Conservation (phyloP, 192 early-diverging fungal species). For the Gonapodya prolifera region DNA sequence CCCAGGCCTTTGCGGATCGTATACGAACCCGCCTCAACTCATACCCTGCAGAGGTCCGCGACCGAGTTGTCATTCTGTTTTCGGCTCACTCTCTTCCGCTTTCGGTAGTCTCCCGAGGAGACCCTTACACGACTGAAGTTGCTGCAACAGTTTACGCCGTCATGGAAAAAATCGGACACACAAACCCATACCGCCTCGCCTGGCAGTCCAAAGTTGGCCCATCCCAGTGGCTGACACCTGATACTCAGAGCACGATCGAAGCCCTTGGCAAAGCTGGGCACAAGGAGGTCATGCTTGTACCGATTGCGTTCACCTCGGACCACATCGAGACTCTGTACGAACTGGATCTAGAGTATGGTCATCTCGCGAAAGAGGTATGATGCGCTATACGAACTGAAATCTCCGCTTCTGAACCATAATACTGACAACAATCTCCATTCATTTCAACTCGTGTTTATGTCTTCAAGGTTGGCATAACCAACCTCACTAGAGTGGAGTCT, state of each 20-base stretch:
- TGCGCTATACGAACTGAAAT: no score
- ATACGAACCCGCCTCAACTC: slow-evolving; percentile 55
- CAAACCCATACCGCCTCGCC: slow-evolving; percentile 74
- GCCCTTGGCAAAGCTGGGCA: slow-evolving; percentile 62
- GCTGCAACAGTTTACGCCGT: slow-evolving; percentile 72
- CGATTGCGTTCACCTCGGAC: slow-evolving; percentile 92
- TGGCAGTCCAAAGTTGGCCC: slow-evolving; percentile 97
- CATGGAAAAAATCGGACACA: slow-evolving; percentile 54
- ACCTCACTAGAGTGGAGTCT: slow-evolving; percentile 78
- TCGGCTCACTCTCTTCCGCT: slow-evolving; percentile 95
- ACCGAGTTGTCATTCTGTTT: slow-evolving; percentile 73
- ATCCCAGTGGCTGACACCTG: slow-evolving; percentile 79
- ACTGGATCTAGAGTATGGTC: slow-evolving; percentile 85
- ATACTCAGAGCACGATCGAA: slow-evolving; percentile 68
- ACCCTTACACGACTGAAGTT: slow-evolving; percentile 77
- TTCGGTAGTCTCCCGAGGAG: slow-evolving; percentile 81
- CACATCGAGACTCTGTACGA: slow-evolving; percentile 97
- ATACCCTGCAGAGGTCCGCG: slow-evolving; percentile 49
- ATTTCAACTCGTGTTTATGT: neutral
- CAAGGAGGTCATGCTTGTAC: slow-evolving; percentile 74
- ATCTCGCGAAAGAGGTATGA: slow-evolving; percentile 62
- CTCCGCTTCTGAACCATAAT: neutral
- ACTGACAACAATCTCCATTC: neutral
- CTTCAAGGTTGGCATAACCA: slow-evolving; percentile 59
- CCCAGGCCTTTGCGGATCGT: slow-evolving; percentile 59